phyloP scores from a whole-genome alignment of 208 protist species.

The Giardia duodenalis region DNA sequence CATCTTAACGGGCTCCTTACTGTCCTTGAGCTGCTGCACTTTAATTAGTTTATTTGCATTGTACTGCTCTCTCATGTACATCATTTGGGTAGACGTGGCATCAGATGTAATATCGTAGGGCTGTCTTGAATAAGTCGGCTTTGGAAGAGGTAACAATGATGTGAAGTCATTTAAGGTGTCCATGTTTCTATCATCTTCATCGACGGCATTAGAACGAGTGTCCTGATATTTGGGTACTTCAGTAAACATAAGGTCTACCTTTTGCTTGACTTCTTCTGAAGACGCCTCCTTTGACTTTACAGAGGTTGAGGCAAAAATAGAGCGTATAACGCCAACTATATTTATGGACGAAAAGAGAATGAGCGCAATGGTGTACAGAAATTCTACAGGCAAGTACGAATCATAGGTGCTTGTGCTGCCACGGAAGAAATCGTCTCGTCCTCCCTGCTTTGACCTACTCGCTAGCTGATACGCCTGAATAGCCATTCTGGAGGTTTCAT shows the following conservation, averaged over 20 bases:
- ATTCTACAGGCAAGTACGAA: background rate
- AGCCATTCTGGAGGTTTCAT: background rate
- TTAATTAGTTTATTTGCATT: background rate
- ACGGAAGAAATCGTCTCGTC: constrained; percentile 1
- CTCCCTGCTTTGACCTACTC: background rate
- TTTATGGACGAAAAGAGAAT: background rate
- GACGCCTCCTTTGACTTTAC: background rate
- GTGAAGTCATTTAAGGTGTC: too few relatives aligned
- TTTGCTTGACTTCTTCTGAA: background rate
- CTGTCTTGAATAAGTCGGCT: background rate
- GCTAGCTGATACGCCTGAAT: constrained; percentile 1
- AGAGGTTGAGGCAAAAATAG: background rate
- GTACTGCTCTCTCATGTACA: background rate
- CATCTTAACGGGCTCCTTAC: background rate
- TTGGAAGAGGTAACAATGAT: background rate
- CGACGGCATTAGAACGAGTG: background rate
- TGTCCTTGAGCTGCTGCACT: background rate
- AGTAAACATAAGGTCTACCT: background rate
- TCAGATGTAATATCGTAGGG: background rate
- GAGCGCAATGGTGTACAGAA: background rate
- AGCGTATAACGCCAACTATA: background rate
- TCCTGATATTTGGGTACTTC: background rate
- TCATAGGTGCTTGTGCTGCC: background rate
- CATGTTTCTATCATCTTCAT: background rate
- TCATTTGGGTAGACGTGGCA: background rate